A percentile compares a stretch with the other conserved stretches of the same genome.
Conservation (phyloP, 768 basidiomycete genomes). For the Rhodotorula taiwanensis region DNA sequence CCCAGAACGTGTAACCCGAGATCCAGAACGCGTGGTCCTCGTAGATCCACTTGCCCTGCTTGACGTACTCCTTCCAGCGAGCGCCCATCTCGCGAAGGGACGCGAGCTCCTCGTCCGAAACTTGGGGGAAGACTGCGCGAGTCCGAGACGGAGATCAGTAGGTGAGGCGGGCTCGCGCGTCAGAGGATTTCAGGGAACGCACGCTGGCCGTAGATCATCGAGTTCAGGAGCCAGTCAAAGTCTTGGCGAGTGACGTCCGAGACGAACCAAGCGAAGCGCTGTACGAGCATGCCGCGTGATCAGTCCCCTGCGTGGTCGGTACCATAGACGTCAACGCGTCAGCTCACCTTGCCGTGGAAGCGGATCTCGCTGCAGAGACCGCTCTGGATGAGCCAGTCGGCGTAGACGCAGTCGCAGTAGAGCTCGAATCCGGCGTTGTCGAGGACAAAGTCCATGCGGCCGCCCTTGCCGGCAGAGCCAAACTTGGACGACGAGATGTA, state of each 20-base stretch:
- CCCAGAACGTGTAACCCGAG: constrained; percentile 74
- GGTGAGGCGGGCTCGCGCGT: no score
- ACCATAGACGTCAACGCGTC: no score
- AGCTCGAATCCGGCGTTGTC: constrained; percentile 58
- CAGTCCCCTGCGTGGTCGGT: no score
- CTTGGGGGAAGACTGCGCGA: constrained; percentile 66
- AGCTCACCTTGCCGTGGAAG: constrained; percentile 68
- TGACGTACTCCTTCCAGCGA: constrained; percentile 94
- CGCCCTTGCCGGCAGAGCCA: constrained; percentile 54
- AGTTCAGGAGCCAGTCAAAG: constrained; percentile 85
- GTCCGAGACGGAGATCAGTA: no score
- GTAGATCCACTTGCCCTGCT: constrained; percentile 86
- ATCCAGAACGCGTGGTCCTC: constrained; percentile 90
- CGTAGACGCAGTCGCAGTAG: constrained; percentile 48
- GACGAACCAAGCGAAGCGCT: constrained; percentile 86
- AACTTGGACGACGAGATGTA: constrained; percentile 56
- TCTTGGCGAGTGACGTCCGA: constrained; percentile 89
- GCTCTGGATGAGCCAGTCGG: constrained; percentile 87
- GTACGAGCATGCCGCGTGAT: neutral
- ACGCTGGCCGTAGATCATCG: constrained; percentile 68
- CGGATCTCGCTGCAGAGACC: constrained; percentile 75
- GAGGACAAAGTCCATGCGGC: constrained; percentile 63
- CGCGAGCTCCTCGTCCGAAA: constrained; percentile 69
- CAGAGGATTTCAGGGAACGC: neutral
- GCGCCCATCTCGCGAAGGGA: constrained; percentile 69